Percentiles rank a stretch among this genome's conserved stretches.
phyloP scores from a whole-genome alignment of 31 red algal species.

The Asparagopsis taxiformis region DNA sequence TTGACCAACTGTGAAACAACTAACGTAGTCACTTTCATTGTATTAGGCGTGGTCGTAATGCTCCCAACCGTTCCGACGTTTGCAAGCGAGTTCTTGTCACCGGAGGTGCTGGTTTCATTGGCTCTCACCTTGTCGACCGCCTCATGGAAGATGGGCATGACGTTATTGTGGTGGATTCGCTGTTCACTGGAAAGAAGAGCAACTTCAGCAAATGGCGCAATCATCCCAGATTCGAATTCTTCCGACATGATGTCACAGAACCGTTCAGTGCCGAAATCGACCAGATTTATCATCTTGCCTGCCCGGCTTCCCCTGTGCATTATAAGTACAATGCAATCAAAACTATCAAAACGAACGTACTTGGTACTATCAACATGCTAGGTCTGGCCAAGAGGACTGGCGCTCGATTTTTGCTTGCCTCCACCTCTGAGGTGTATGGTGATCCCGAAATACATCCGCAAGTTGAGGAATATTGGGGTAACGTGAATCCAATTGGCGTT shows the following conservation, averaged over 20 bases:
- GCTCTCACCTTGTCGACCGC: conserved; percentile 94
- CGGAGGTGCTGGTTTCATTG: conserved; percentile 99
- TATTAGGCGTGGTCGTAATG: conserved; percentile 76
- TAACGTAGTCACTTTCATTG: no score
- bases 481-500: conserved; percentile 98
- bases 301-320: conserved; percentile 96
- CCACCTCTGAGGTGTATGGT: conserved; percentile 99
- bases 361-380: conserved; percentile 97
- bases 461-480: conserved; percentile 97
- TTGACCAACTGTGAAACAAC: no score
- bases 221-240: conserved; percentile 91
- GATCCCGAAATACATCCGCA: conserved; percentile 99
- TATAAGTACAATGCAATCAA: conserved; percentile 99
- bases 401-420: conserved; percentile 92
- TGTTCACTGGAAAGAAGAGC: conserved; percentile 95
- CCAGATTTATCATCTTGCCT: conserved; percentile 99
- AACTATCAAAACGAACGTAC: conserved; percentile 97
- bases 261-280: conserved; percentile 93
- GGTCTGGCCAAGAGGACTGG: conserved; percentile 97
- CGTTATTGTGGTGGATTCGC: conserved; percentile 94
- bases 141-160: conserved; percentile 96
- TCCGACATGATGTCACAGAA: conserved; percentile 97
- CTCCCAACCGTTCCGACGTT: conserved; percentile 84
- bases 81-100: conserved; percentile 94
- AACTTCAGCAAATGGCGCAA: conserved; percentile 79